Conservation (phyloP, 176 grass and related monocot genomes). For the Oryza punctata region DNA sequence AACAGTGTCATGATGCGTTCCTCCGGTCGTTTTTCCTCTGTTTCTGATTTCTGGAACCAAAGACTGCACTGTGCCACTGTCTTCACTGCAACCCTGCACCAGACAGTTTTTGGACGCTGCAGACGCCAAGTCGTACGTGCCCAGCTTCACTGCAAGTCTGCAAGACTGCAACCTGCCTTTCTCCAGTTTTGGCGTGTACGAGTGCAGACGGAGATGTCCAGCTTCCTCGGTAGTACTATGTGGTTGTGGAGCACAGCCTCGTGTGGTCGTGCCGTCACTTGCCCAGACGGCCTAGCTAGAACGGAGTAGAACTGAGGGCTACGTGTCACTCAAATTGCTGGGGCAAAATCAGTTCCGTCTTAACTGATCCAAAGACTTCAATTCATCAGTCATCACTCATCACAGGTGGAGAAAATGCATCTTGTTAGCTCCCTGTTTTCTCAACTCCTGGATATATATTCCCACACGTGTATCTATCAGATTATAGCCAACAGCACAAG, state of each 20-base stretch:
- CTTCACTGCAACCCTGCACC: not conserved
- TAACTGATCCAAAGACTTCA: no score
- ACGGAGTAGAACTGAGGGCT: no score
- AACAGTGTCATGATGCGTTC: constrained; percentile 44
- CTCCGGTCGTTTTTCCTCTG: not conserved
- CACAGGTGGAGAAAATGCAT: no score
- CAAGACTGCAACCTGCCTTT: no score
- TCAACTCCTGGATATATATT: not conserved
- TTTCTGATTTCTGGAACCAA: constrained; percentile 45
- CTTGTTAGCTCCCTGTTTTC: not conserved
- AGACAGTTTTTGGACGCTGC: not conserved
- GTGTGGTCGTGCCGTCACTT: no score
- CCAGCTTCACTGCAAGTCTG: not conserved
- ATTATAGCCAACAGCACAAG: not conserved
- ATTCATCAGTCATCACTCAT: no score
- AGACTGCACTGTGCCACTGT: constrained; percentile 22
- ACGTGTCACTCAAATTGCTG: no score
- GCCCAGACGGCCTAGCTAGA: no score
- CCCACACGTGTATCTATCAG: not conserved
- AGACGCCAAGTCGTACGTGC: constrained; percentile 18
- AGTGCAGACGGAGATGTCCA: not conserved
- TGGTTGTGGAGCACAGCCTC: no score
- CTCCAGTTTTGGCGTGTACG: not conserved
- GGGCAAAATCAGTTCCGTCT: no score
- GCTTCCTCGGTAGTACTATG: no score